Evolutionary conservation across 192 early-diverging fungal genomes (phyloP), one percentile per base, ranked within the genome.

Genomic region (Linnemannia elongata): DNA sequence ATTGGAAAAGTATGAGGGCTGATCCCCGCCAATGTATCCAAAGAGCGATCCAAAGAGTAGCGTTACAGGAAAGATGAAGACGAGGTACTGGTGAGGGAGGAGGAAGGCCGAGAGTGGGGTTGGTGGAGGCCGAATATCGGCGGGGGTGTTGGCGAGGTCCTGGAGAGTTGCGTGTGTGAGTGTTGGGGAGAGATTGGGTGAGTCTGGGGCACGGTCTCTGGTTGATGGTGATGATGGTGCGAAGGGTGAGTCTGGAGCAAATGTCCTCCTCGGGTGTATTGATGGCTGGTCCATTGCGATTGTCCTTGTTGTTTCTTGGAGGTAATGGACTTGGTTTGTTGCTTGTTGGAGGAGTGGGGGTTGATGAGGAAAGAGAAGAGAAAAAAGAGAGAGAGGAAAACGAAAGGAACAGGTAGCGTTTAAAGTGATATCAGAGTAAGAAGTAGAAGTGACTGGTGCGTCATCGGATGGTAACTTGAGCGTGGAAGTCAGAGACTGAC

Each of bases 1-100:
- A 88, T 92, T 91, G 27, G 92, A 90, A 80, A 96, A 94, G 68
- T 90, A 90, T 1, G 78, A 79, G 13, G 78, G 75, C 1, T n/a
- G 35, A 49, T 73, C 47, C 1, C 78, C 83, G 24, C 70, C 75
- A 38, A 86, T 60, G 15, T 41, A 36, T 24, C 83, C 83, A 74
- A 80, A 86, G 20, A 76, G 30, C 7, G 78, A 86, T 76, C 83
- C 83, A 41, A 80, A 57, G 27, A 81, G 2, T 5, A 86, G 63
- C 8, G 83, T 81, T 5, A 77, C 55, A 6, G 83, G 83, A n/a
- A 86, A 80, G 42, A 86, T 24, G 27, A 86, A 76, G 60, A 69
- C 22, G 36, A 86, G 70, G 47, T 54, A 81, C 42, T 86, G 83
- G 54, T 86, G 71, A 2, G 83, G 83, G 17, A 77, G 79, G 15